Percentiles rank a stretch among this genome's conserved stretches.
Evolutionary conservation across 2,329 filamentous ascomycete genomes (phyloP).

Genomic region (Bipolaris victoriae): DNA sequence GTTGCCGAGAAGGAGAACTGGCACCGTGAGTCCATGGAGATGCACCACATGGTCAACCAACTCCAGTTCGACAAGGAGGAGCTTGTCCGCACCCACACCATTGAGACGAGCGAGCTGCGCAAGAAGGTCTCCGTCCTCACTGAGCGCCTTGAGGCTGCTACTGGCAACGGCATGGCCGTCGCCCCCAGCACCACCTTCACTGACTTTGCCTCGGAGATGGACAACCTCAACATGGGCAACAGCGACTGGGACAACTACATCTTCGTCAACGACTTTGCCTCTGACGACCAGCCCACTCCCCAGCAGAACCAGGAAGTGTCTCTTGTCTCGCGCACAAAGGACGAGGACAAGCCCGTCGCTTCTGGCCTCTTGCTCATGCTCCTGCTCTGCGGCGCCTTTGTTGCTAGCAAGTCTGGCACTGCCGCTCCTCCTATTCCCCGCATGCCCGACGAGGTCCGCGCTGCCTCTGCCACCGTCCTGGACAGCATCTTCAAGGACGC

Average conservation of each 20-base stretch:
- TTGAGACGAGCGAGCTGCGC: slow-evolving; percentile 87
- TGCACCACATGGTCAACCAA: slow-evolving; percentile 75
- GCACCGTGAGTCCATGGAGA: slow-evolving; percentile 74
- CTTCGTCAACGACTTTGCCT: slow-evolving; percentile 74
- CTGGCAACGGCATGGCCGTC: slow-evolving; percentile 52
- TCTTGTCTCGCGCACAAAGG: slow-evolving; percentile 52
- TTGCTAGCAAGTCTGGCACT: slow-evolving; percentile 82
- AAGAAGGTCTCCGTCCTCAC: slow-evolving; percentile 88
- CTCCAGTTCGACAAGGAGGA: slow-evolving; percentile 89
- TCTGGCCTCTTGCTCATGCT: slow-evolving; percentile 91
- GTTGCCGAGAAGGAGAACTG: slow-evolving; percentile 67
- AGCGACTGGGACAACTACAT: slow-evolving; percentile 80
- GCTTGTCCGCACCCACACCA: slow-evolving; percentile 83
- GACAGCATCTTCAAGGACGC: slow-evolving; percentile 84
- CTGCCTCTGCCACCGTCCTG: slow-evolving; percentile 76
- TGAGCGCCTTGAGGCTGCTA: slow-evolving; percentile 69
- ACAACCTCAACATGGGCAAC: slow-evolving; percentile 79
- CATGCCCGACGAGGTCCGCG: slow-evolving; percentile 80
- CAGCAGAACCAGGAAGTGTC: slow-evolving; percentile 49
- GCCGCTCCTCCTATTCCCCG: slow-evolving; percentile 74
- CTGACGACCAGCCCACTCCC: slow-evolving; percentile 56
- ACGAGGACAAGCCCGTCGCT: slow-evolving; percentile 68
- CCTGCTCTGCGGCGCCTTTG: slow-evolving; percentile 93
- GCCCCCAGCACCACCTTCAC: slow-evolving; percentile 68
- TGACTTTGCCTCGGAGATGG: slow-evolving; percentile 79